Evolutionary conservation across 2,329 filamentous ascomycete genomes (phyloP), one percentile per base, ranked within the genome.

Genomic region (Harringtonia aguacate): DNA sequence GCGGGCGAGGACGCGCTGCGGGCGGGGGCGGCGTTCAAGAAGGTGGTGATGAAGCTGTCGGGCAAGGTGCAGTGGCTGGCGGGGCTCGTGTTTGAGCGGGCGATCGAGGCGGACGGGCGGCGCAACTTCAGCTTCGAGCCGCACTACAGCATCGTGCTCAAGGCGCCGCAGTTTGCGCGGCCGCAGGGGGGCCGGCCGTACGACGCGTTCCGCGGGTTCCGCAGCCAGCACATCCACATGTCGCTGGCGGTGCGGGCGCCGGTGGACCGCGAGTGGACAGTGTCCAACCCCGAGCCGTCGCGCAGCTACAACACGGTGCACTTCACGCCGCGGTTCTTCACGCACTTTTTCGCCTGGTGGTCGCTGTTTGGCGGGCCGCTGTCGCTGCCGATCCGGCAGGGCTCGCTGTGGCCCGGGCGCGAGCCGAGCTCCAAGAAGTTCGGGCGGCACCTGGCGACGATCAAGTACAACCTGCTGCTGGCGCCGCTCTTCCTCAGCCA

Each of bases 381-480:
- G 81, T 94, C 90, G 12, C 71, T 98, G 24, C 94, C 92, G 12
- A 84, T 98, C 46, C 86, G 92, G 1, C 94, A 98, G 66, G 92
- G 92, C 15, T 75, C 77, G 38, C 72, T 98, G 4, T 98, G 89
- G 80, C 90, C 89, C 7, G 88, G 87, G 1, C 76, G 88, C 21
- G 92, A 95, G 54, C 95, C 95, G 69, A 92, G 87, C 37, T 95
- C 87, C 70, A 98, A 98, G 67, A 98, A 98, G 60, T 98, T 98
- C 60, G 90, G 90, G 14, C 79, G 92, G 40, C 94, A 98, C 63
- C 69, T 98, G 49, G 90, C 88, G n/a, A 98, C 94, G 9, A 89
- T 98, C 69, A 98, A 98, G 68, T 97, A 97, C 66, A 95, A 90
- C 50, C 67, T 98, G 20, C 73, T 97, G 4, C 70, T 98, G 15